Evolutionary conservation across 345 rosid species (phyloP).

Genomic region (Barbarea vulgaris): DNA sequence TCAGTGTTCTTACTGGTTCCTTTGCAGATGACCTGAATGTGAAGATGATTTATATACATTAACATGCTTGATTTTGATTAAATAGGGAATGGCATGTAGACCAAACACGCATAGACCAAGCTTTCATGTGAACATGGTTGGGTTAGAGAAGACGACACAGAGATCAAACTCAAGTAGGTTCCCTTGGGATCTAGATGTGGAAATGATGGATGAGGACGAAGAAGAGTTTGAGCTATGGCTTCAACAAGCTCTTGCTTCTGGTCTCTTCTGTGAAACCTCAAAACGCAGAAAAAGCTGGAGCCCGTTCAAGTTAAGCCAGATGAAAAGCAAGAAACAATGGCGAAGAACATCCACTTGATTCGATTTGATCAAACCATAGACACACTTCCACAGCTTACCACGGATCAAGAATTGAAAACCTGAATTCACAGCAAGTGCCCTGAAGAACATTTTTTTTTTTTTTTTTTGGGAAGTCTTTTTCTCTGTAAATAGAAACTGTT

Average conservation of each 20-base stretch:
- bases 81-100: slow-evolving; percentile 93
- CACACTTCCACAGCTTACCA: slow-evolving; percentile 5
- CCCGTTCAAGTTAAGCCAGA: slow-evolving; percentile 82
- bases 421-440: slow-evolving; percentile 12
- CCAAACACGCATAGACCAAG: slow-evolving; percentile 98
- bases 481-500: slow-evolving; percentile 37
- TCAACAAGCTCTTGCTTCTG: slow-evolving; percentile 86
- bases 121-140: slow-evolving; percentile 96
- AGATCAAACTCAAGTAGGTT: slow-evolving; percentile 80
- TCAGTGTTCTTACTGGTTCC: slow-evolving; percentile 36
- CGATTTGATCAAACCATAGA: not conserved
- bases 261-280: slow-evolving; percentile 86
- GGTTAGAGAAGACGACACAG: slow-evolving; percentile 80
- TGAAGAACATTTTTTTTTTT: not conserved
- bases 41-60: slow-evolving; percentile 2
- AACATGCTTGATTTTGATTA: not conserved
- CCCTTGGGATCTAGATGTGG: slow-evolving; percentile 91
- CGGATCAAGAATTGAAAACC: not conserved
- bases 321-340: slow-evolving; percentile 88
- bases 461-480: not conserved
- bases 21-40: not conserved
- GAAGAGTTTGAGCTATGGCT: slow-evolving; percentile 93
- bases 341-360: slow-evolving; percentile 75
- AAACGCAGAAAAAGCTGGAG: slow-evolving; percentile 96
- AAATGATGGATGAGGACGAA: slow-evolving; percentile 89